A percentile compares a stretch with the other conserved stretches of the same genome.
Conservation (phyloP, 352 stramenopile genomes). For the Phytophthora syringae region DNA sequence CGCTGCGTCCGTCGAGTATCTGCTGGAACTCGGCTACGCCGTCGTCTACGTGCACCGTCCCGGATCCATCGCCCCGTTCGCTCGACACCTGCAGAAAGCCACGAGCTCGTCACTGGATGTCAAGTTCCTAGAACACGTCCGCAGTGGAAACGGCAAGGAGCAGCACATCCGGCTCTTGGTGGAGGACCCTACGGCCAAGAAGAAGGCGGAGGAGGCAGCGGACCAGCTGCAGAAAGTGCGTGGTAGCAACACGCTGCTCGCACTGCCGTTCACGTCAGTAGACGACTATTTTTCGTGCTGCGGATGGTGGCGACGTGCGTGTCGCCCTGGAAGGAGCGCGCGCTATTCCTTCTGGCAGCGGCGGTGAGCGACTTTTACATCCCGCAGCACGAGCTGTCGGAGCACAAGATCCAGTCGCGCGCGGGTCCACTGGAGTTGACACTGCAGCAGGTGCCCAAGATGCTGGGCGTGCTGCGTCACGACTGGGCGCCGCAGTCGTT, state of each 20-base stretch:
- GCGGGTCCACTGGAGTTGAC: conserved; percentile 77
- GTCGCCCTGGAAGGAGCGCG: conserved; percentile 61
- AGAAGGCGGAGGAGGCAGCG: conserved; percentile 57
- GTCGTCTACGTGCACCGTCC: conserved; percentile 96
- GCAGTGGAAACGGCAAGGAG: conserved; percentile 15
- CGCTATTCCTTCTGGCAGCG: conserved; percentile 96
- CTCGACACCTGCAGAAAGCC: conserved; percentile 66
- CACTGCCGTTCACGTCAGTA: conserved; percentile 94
- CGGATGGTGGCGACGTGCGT: conserved; percentile 77
- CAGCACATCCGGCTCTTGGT: conserved; percentile 47
- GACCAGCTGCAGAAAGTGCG: conserved; percentile 51
- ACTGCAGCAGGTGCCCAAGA: conserved; percentile 96
- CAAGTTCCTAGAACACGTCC: conserved; percentile 68
- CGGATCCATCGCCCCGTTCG: conserved; percentile 88
- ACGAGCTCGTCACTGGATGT: conserved; percentile 70
- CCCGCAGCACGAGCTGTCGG: conserved; percentile 81
- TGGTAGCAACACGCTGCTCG: conserved; percentile 68
- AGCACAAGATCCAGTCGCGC: conserved; percentile 98
- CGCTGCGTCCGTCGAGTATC: conserved; percentile 88
- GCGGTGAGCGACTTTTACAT: conserved; percentile 99
- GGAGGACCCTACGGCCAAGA: conserved; percentile 46
- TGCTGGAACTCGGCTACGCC: conserved; percentile 94
- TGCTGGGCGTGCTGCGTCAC: conserved; percentile 90
- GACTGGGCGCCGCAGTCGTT: conserved; percentile 96
- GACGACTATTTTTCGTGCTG: conserved; percentile 97